phyloP scores from a whole-genome alignment of 495 filamentous ascomycete species.

The Aspergillus indologenus region DNA sequence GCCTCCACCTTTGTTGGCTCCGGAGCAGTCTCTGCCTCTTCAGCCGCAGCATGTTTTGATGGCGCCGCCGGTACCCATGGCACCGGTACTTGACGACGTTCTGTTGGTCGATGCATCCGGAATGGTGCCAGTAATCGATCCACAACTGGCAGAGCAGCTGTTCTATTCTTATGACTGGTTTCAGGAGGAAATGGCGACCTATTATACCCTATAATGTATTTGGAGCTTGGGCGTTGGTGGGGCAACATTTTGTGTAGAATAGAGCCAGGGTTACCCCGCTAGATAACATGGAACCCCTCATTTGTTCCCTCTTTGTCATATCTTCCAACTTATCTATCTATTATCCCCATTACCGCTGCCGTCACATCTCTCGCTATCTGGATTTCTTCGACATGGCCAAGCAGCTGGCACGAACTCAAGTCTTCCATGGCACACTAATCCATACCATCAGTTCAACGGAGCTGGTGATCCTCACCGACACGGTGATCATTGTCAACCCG shows the following conservation, averaged over 20 bases:
- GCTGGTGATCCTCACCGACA: conserved; percentile 48
- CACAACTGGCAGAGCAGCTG: conserved; percentile 41
- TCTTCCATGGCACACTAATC: conserved; percentile 53
- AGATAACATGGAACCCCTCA: neutral
- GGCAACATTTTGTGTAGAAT: conserved; percentile 3
- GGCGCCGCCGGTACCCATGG: conserved; percentile 38
- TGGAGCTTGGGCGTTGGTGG: neutral
- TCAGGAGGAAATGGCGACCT: conserved; percentile 45
- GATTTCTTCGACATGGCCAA: neutral
- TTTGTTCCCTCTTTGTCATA: too few species aligned
- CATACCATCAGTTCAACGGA: conserved; percentile 40
- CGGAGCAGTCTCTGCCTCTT: conserved; percentile 19
- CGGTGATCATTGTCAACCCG: conserved; percentile 41
- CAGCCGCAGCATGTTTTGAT: conserved; percentile 18
- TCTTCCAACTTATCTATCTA: neutral
- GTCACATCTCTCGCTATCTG: too few species aligned
- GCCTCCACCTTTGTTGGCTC: neutral
- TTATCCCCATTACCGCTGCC: neutral
- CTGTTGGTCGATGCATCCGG: conserved; percentile 37
- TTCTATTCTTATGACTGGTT: conserved; percentile 47
- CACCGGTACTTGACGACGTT: conserved; percentile 44
- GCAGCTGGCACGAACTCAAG: neutral
- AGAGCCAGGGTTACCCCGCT: conserved; percentile 1
- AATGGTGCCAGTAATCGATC: conserved; percentile 37
- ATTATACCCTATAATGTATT: conserved; percentile 38